Percentiles rank a stretch among this genome's conserved stretches.
Conservation (phyloP, 768 basidiomycete species). For the Phylloporus sp. region DNA sequence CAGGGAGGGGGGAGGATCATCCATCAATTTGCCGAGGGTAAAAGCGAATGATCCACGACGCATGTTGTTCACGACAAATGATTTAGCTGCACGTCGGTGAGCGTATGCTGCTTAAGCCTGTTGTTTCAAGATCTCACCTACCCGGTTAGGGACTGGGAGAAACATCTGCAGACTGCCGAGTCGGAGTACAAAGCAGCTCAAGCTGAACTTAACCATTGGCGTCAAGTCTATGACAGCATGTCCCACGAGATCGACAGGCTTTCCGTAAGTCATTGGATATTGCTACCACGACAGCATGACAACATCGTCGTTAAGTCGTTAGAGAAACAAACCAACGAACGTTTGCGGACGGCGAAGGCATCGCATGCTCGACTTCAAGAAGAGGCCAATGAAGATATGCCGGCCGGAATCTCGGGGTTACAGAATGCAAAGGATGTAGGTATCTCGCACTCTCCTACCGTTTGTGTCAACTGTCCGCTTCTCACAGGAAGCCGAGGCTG, state of each 20-base stretch:
- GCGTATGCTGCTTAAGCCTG: slow-evolving; percentile 12
- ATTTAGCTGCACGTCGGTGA: slow-evolving; percentile 48
- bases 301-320: slow-evolving; percentile 8
- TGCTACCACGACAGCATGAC: background rate
- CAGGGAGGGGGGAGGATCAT: slow-evolving; percentile 68
- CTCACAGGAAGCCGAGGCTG: slow-evolving; percentile 48
- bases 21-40: slow-evolving; percentile 35
- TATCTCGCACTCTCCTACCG: background rate
- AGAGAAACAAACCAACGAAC: slow-evolving; percentile 22
- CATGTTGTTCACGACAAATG: slow-evolving; percentile 50
- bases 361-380: slow-evolving; percentile 42
- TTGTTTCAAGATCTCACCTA: background rate
- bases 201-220: slow-evolving; percentile 25
- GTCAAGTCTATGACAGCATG: slow-evolving; percentile 26
- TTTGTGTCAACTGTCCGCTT: slow-evolving; percentile 1
- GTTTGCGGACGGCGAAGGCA: slow-evolving; percentile 32
- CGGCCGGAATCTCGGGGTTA: slow-evolving; percentile 54
- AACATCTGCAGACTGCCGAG: slow-evolving; percentile 37
- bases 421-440: slow-evolving; percentile 51
- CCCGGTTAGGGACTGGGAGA: slow-evolving; percentile 42
- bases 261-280: slow-evolving; percentile 27
- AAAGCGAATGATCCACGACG: slow-evolving; percentile 33
- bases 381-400: slow-evolving; percentile 66
- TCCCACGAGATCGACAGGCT: slow-evolving; percentile 30
- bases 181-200: slow-evolving; percentile 30